Evolutionary conservation across 2,329 filamentous ascomycete species (phyloP).

Genomic region (Botryotinia globosa): DNA sequence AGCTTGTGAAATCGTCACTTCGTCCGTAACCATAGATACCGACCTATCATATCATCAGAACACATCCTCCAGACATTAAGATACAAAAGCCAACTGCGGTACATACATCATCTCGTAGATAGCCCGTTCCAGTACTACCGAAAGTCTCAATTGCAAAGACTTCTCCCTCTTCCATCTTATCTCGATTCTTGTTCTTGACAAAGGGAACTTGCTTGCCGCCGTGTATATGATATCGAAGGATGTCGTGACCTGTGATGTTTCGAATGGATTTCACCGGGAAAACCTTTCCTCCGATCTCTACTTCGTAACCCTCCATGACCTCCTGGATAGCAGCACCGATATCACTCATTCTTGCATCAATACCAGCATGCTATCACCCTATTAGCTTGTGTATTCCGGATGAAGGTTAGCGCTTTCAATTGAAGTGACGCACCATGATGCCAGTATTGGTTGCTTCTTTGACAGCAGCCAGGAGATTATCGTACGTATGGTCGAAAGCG

Average conservation of each 20-base stretch:
- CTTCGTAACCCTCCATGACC: conserved; percentile 59
- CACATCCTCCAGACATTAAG: neutral
- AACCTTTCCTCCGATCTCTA: conserved; percentile 49
- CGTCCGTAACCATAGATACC: conserved; percentile 54
- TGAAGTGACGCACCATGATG: conserved; percentile 29
- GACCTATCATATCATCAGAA: conserved; percentile 37
- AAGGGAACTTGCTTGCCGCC: conserved; percentile 56
- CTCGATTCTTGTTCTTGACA: conserved; percentile 48
- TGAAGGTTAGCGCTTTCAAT: neutral
- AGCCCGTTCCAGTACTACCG: conserved; percentile 52
- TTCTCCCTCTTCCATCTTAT: conserved; percentile 58
- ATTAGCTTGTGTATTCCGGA: conserved; percentile 12
- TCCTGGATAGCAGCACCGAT: conserved; percentile 56
- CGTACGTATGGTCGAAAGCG: conserved; percentile 71
- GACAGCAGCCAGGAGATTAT: conserved; percentile 70
- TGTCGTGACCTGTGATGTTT: conserved; percentile 53
- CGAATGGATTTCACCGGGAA: conserved; percentile 53
- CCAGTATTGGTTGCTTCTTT: conserved; percentile 69
- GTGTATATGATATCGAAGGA: conserved; percentile 53
- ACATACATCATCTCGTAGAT: conserved; percentile 47
- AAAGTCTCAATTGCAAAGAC: conserved; percentile 59
- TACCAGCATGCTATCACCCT: conserved; percentile 44
- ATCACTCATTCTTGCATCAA: conserved; percentile 53
- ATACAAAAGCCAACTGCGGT: neutral
- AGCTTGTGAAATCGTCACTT: conserved; percentile 40